These are phyloP conservation scores for Aspergillus fijiensis DNA, from an alignment of 2,329 filamentous ascomycete genomes.

Conservation along the genomic window DNA sequence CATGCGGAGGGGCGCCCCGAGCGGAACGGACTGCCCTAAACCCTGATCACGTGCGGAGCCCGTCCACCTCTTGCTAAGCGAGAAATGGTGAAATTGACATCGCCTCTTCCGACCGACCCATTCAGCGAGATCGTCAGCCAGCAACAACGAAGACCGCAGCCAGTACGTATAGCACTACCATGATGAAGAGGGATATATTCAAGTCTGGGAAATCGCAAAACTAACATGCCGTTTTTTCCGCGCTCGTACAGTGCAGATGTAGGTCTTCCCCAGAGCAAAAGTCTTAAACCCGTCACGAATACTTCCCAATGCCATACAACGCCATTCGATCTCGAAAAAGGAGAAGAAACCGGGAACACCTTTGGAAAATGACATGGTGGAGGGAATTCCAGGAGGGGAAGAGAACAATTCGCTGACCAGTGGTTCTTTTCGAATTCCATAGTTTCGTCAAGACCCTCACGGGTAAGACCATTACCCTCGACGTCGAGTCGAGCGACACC, in stretches of 20 bases:
- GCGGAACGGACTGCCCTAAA: constrained; percentile 28
- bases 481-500: constrained; percentile 98
- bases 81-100: constrained; percentile 44
- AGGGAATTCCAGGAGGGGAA: constrained; percentile 2
- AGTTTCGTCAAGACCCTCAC: constrained; percentile 99
- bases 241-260: constrained; percentile 78
- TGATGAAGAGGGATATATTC: constrained; percentile 13
- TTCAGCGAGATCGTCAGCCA: constrained; percentile 41
- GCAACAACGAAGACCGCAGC: constrained; percentile 48
- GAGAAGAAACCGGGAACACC: not conserved
- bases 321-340: constrained; percentile 7
- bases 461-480: constrained; percentile 99
- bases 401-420: constrained; percentile 24
- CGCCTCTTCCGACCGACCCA: constrained; percentile 37
- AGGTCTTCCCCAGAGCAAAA: constrained; percentile 48
- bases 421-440: constrained; percentile 45
- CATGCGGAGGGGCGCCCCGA: constrained; percentile 1
- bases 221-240: constrained; percentile 50
- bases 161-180: constrained; percentile 41
- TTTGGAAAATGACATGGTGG: not conserved
- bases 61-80: constrained; percentile 45
- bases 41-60: constrained; percentile 32
- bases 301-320: constrained; percentile 7
- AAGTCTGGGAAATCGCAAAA: constrained; percentile 20
- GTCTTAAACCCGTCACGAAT: constrained; percentile 22